Conservation (phyloP, 2,329 filamentous ascomycete genomes). For the Arthrinium puccinioides region DNA sequence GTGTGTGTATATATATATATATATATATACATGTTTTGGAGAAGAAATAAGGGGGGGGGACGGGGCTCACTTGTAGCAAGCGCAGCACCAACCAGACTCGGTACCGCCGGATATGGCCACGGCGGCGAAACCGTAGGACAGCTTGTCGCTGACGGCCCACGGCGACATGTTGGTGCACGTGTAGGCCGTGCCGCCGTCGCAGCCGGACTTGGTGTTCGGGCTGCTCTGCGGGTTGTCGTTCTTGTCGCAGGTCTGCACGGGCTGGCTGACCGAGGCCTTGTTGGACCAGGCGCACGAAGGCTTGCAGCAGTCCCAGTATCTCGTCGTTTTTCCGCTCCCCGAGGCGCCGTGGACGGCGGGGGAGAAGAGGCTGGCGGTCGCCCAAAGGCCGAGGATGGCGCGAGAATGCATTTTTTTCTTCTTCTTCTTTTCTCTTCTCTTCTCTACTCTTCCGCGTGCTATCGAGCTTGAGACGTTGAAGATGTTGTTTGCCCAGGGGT, state of each 20-base stretch:
- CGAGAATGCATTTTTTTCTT: constrained; percentile 1
- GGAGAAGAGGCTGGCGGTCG: constrained; percentile 6
- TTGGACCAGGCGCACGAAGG: constrained; percentile 43
- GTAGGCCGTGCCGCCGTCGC: constrained; percentile 40
- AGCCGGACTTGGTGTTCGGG: constrained; percentile 34
- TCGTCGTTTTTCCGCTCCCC: constrained; percentile 19
- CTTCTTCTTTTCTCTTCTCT: too few relatives aligned
- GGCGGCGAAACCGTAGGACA: constrained; percentile 51
- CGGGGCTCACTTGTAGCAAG: constrained; percentile 40
- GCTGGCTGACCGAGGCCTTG: constrained; percentile 34
- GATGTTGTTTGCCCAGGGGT: too few relatives aligned
- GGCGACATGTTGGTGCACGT: constrained; percentile 46
- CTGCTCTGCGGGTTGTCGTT: constrained; percentile 36
- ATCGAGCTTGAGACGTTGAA: too few relatives aligned
- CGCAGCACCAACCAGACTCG: constrained; percentile 46
- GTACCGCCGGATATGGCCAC: constrained; percentile 35
- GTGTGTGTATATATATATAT: too few relatives aligned
- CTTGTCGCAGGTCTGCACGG: constrained; percentile 36
- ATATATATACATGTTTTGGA: too few relatives aligned
- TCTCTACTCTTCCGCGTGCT: too few relatives aligned
- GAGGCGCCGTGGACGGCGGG: constrained; percentile 9
- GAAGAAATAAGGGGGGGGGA: not conserved
- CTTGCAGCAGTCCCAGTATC: constrained; percentile 50
- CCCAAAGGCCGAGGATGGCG: not conserved
- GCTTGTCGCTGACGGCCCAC: constrained; percentile 39